Conservation (phyloP, 2,329 filamentous ascomycete species). For the Cryphonectria japonica region DNA sequence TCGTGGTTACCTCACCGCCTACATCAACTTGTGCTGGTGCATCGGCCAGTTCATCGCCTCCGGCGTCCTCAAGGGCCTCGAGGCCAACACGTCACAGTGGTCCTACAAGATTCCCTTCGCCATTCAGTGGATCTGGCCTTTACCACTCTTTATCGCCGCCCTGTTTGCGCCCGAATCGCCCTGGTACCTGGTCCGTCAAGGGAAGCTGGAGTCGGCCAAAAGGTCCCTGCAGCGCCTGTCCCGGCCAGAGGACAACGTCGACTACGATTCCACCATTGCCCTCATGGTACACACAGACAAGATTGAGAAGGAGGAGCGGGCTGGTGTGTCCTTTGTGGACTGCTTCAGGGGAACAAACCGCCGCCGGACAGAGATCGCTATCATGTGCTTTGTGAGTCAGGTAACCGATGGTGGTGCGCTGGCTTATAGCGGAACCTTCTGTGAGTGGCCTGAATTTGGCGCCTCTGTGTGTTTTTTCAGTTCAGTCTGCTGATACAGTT, state of each 20-base stretch:
- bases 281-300: conserved; percentile 51
- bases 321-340: conserved; percentile 47
- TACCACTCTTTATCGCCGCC: conserved; percentile 31
- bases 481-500: not conserved
- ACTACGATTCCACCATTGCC: conserved; percentile 43
- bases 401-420: conserved; percentile 46
- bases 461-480: not conserved
- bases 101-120: conserved; percentile 35
- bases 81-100: conserved; percentile 34
- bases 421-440: conserved; percentile 49
- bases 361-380: conserved; percentile 50
- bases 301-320: conserved; percentile 46
- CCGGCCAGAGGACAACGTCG: conserved; percentile 35
- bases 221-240: conserved; percentile 37
- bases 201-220: conserved; percentile 26
- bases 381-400: conserved; percentile 47
- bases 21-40: conserved; percentile 36
- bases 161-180: conserved; percentile 35
- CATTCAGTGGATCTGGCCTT: conserved; percentile 32
- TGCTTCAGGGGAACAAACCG: conserved; percentile 53
- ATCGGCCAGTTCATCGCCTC: conserved; percentile 36
- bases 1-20: conserved; percentile 35
- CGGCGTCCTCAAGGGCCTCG: conserved; percentile 31
- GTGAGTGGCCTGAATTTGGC: conserved; percentile 2
- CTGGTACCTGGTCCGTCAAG: conserved; percentile 32